Evolutionary conservation across 2,329 filamentous ascomycete species (phyloP).

Genomic region (Fusarium sambucinum): DNA sequence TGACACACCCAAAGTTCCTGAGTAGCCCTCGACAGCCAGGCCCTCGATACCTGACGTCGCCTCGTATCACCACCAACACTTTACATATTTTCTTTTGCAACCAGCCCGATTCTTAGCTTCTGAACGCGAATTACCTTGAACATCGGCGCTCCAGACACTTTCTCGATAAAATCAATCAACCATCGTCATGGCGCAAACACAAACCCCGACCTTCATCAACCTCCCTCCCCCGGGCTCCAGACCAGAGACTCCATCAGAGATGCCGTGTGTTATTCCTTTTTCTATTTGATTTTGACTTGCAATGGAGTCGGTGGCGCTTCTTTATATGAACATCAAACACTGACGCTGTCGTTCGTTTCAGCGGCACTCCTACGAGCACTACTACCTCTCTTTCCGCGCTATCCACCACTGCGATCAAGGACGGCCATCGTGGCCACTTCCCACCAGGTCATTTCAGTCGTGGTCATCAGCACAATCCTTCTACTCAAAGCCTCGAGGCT

Average conservation of each 20-base stretch:
- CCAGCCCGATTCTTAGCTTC: not conserved
- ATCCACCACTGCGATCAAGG: conserved; percentile 95
- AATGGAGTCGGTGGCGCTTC: conserved; percentile 8
- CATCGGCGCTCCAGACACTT: not conserved
- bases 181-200: conserved; percentile 55
- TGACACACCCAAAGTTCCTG: conserved; percentile 20
- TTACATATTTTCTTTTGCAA: not conserved
- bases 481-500: conserved; percentile 82
- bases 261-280: conserved; percentile 74
- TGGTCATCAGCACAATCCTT: conserved; percentile 68
- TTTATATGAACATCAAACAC: conserved; percentile 5
- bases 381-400: conserved; percentile 92
- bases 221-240: conserved; percentile 85
- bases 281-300: conserved; percentile 8
- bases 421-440: conserved; percentile 88
- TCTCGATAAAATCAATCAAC: conserved; percentile 7
- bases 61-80: conserved; percentile 18
- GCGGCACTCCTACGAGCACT: conserved; percentile 91
- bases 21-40: conserved; percentile 27
- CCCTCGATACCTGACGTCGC: conserved; percentile 16
- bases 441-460: conserved; percentile 68
- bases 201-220: conserved; percentile 79
- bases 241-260: conserved; percentile 87
- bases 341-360: conserved; percentile 53
- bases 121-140: not conserved